phyloP scores from a whole-genome alignment of 1,284 basidiomycete species.

The Phenoliferia sp. region DNA sequence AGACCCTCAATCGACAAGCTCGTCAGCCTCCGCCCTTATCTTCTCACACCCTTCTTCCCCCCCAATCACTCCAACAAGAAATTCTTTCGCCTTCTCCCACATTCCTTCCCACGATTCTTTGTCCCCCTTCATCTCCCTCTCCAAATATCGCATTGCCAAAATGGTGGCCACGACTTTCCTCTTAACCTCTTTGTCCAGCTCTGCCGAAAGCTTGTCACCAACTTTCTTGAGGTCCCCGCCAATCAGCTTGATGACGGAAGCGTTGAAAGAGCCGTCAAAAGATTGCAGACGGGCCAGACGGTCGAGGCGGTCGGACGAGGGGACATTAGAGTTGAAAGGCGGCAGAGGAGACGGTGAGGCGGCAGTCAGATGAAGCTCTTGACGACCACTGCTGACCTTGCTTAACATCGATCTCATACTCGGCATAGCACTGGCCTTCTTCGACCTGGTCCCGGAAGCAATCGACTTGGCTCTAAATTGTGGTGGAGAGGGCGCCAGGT shows the following conservation, averaged over 20 bases:
- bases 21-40: not conserved
- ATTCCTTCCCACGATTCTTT: conserved; percentile 13
- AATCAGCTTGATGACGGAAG: not conserved
- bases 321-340: not conserved
- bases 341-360: not conserved
- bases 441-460: no score
- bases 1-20: no score
- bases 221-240: not conserved
- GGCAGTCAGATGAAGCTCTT: conserved; percentile 2
- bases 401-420: not conserved
- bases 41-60: not conserved
- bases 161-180: not conserved
- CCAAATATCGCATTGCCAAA: conserved; percentile 1
- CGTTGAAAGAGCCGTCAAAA: conserved; percentile 15
- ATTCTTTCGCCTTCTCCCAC: conserved; percentile 9
- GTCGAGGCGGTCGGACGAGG: conserved; percentile 4
- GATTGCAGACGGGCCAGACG: conserved; percentile 12
- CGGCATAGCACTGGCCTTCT: not conserved
- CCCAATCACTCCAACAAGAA: not conserved
- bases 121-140: not conserved
- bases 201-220: not conserved
- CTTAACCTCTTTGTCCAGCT: not conserved
- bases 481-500: no score
- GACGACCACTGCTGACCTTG: not conserved
- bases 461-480: no score